Evolutionary conservation across 768 basidiomycete genomes (phyloP), one percentile per base, ranked within the genome.

Genomic region (Russula brevipes): DNA sequence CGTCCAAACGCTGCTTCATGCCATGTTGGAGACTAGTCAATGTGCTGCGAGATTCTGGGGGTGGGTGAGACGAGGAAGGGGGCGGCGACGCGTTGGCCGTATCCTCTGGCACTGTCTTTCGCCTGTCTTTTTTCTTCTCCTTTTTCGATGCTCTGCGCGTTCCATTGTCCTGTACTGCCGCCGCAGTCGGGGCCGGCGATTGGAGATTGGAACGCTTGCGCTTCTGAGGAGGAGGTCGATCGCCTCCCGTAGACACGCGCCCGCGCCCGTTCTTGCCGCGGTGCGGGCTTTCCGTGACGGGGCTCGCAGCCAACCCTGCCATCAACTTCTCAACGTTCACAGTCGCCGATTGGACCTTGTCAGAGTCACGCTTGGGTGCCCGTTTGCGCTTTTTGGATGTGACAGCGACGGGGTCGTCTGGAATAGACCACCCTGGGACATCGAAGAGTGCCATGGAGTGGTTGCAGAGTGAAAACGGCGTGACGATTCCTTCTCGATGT

Each of bases 1-100:
- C 91, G 62, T 90, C 85, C 60, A 94, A 74, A 67, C 83, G 91
- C 58, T 86, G 79, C 73, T 85, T 92, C 84, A 97, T 89, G 19
- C 73, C 78, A 54, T 80, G 81, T 72, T 97, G 95, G 68, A 96
- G 76, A 2, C 80, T 74, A 7, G 94, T 94, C 59, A 95, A 75
- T 3, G 66, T 67, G 49, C 59, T 24, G 41, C 50, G 24, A 12
- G 68, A n/a, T 16, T 59, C 36, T 4, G 35, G n/a, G n/a, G 41
- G 46, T n/a, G 60, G 62, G 38, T 42, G 46, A 10, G 55, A 30
- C 24, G 54, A 38, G 14, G 52, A 33, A 2, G 57, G 4, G 16
- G 56, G n/a, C 6, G 10, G 41, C 16, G 39, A 19, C 31, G n/a
- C 44, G 5, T 33, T 19, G 31, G 12, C 31, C 19, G 44, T 45